Percentiles rank a stretch among this genome's conserved stretches.
phyloP scores from a whole-genome alignment of 805 yeast genomes.

The Cyberlindnera petersonii region DNA sequence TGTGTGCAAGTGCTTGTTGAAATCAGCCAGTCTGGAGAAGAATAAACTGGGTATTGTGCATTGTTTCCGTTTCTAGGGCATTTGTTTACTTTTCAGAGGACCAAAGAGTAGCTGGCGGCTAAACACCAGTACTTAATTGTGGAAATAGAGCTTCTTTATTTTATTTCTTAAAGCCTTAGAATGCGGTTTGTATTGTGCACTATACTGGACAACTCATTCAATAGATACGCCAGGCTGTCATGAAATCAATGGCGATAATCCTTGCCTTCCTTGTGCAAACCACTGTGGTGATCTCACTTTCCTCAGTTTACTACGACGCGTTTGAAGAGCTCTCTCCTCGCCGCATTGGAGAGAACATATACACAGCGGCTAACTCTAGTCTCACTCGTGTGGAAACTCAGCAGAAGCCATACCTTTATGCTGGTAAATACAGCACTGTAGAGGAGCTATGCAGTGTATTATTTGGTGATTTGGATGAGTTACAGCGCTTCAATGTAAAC shows the following conservation, averaged over 20 bases:
- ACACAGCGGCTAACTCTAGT: conserved; percentile 6
- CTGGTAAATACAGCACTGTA: conserved; percentile 13
- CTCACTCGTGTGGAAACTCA: background rate
- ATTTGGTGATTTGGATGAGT: conserved; percentile 15
- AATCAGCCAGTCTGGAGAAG: conserved; percentile 11
- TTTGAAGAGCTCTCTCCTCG: conserved; percentile 1
- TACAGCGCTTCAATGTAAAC: conserved; percentile 9
- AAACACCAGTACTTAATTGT: too few relatives aligned
- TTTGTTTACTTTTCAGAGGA: conserved; percentile 2
- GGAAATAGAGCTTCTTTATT: too few relatives aligned
- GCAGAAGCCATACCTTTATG: conserved; percentile 6
- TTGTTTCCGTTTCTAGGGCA: background rate
- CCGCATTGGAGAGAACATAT: background rate
- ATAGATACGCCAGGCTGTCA: too few relatives aligned
- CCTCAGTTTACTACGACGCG: conserved; percentile 5
- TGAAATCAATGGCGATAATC: too few relatives aligned
- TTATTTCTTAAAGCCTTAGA: too few relatives aligned
- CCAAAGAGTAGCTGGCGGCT: conserved; percentile 7
- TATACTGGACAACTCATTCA: too few relatives aligned
- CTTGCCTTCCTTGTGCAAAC: too few relatives aligned
- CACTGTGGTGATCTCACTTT: background rate
- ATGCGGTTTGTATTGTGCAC: too few relatives aligned
- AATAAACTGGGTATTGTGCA: background rate
- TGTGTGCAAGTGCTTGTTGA: conserved; percentile 15
- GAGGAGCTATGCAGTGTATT: conserved; percentile 13